Percentiles rank a stretch among this genome's conserved stretches.
These are phyloP conservation scores for Ensete ventricosum DNA, from an alignment of 176 grass and related monocot species.

Conservation along the genomic window DNA sequence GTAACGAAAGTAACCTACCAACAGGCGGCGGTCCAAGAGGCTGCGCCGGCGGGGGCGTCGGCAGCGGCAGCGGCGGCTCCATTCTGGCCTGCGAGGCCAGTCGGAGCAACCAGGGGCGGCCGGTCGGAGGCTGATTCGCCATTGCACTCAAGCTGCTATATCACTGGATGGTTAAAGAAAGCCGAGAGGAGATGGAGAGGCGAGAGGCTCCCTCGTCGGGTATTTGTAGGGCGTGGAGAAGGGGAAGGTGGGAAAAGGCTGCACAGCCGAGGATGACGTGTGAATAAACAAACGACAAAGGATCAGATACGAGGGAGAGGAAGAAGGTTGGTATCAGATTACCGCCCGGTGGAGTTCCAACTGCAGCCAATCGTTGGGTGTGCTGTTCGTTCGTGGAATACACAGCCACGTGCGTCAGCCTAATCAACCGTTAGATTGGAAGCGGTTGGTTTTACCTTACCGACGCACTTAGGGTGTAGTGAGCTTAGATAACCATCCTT, in stretches of 20 bases:
- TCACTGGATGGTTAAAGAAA: not conserved
- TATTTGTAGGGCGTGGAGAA: constrained; percentile 27
- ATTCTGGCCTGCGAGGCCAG: constrained; percentile 22
- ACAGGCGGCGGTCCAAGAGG: not conserved
- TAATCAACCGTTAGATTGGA: too few species aligned
- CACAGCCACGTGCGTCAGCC: too few species aligned
- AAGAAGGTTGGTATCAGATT: constrained; percentile 36
- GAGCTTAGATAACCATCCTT: too few species aligned
- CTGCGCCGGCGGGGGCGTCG: not conserved
- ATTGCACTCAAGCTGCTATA: not conserved
- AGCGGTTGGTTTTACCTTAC: too few species aligned
- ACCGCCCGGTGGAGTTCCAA: not conserved
- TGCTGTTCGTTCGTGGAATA: too few species aligned
- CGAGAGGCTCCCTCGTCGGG: not conserved
- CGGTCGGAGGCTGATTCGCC: constrained; percentile 25
- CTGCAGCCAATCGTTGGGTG: too few species aligned
- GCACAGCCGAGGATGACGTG: not conserved
- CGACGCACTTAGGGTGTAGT: too few species aligned
- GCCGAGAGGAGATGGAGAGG: not conserved
- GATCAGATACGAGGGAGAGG: constrained; percentile 22
- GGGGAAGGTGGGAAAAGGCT: not conserved
- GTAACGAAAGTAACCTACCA: too few species aligned
- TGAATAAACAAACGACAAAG: not conserved
- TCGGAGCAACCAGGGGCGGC: constrained; percentile 30
- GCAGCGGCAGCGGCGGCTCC: not conserved